Percentiles rank a stretch among this genome's conserved stretches.
Conservation (phyloP, 805 yeast genomes). For the Metschnikowia lunata region DNA sequence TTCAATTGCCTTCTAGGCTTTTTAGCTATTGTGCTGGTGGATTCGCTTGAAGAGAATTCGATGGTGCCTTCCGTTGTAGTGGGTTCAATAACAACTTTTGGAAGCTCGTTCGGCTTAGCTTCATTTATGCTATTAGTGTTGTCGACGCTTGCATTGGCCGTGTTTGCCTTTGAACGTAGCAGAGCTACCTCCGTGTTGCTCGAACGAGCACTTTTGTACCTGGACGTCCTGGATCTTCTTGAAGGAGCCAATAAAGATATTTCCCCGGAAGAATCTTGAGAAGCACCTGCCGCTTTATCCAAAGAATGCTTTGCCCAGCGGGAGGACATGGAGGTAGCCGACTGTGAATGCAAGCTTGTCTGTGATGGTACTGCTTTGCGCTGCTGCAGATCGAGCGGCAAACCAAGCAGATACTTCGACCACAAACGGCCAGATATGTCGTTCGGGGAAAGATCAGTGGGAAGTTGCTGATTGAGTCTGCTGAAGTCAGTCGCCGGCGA, state of each 20-base stretch:
- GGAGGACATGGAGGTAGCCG: slow-evolving; percentile 6
- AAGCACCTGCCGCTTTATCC: not conserved
- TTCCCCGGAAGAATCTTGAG: slow-evolving; percentile 1
- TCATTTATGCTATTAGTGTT: slow-evolving; percentile 2
- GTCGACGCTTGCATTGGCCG: not conserved
- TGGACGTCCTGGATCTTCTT: slow-evolving; percentile 33
- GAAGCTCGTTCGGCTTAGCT: slow-evolving; percentile 6
- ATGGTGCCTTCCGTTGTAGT: not conserved
- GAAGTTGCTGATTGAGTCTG: slow-evolving; percentile 6
- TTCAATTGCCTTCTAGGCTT: slow-evolving; percentile 57
- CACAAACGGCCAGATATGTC: slow-evolving; percentile 6
- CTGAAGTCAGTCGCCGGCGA: slow-evolving; percentile 12
- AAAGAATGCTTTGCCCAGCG: slow-evolving; percentile 33
- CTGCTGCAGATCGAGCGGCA: not conserved
- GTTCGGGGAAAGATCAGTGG: slow-evolving; percentile 7
- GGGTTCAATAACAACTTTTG: slow-evolving; percentile 3
- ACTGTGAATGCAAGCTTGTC: no score
- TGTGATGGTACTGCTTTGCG: not conserved
- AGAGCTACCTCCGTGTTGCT: not conserved
- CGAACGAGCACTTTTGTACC: slow-evolving; percentile 14
- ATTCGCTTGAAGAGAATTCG: not conserved
- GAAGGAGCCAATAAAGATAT: slow-evolving; percentile 9
- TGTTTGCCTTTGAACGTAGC: not conserved
- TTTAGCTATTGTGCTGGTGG: slow-evolving; percentile 10
- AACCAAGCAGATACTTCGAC: slow-evolving; percentile 3